Percentiles rank a stretch among this genome's conserved stretches.
Evolutionary conservation across 345 rosid genomes (phyloP).

Genomic region (Schrenkiella parvula): DNA sequence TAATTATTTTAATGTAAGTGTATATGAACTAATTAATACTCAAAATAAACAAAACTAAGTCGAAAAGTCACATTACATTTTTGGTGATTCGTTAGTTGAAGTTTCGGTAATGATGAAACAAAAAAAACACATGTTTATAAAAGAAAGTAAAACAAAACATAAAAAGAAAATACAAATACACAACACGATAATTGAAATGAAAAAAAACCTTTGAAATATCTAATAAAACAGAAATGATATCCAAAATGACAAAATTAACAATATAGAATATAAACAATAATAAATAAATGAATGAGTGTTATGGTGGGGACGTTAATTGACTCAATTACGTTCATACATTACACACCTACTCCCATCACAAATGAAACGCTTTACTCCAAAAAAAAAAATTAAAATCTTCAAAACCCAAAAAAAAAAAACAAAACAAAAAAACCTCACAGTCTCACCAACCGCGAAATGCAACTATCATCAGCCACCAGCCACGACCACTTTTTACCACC

Average conservation of each 20-base stretch:
- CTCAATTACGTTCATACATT: constrained; percentile 30
- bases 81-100: background rate
- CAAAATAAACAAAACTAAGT: background rate
- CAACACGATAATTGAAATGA: background rate
- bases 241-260: constrained; percentile 7
- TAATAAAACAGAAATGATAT: background rate
- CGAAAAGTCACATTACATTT: background rate
- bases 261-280: background rate
- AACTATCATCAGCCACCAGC: constrained; percentile 33
- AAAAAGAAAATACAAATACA: background rate
- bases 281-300: constrained; percentile 9
- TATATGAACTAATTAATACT: background rate
- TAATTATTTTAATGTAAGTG: background rate
- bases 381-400: background rate
- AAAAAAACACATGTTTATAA: background rate
- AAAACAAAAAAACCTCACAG: constrained; percentile 8
- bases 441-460: constrained; percentile 38
- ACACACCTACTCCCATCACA: constrained; percentile 37
- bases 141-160: background rate
- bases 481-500: constrained; percentile 33
- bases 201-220: background rate
- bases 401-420: background rate
- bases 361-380: constrained; percentile 28
- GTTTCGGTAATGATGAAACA: background rate
- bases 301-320: constrained; percentile 29